phyloP scores from a whole-genome alignment of 345 rosid genomes.

The Acer yangbiense region DNA sequence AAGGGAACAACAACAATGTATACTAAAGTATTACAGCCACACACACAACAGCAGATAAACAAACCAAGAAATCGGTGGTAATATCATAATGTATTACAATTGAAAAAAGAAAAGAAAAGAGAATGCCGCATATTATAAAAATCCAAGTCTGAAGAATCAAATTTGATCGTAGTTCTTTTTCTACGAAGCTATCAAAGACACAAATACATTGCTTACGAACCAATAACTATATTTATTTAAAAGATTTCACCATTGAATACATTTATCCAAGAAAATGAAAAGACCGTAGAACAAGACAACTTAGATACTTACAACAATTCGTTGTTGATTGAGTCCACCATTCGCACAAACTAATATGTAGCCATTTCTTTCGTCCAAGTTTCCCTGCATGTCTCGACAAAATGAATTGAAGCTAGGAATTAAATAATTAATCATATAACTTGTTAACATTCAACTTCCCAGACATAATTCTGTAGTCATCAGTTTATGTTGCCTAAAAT shows the following conservation, averaged over 20 bases:
- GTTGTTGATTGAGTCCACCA: constrained; percentile 94
- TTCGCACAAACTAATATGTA: constrained; percentile 81
- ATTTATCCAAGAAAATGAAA: no score
- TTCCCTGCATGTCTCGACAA: no score
- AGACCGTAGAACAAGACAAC: neutral
- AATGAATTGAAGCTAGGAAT: no score
- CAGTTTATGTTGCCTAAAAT: no score
- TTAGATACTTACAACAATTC: constrained; percentile 79
- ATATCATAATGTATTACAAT: neutral
- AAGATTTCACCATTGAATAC: no score
- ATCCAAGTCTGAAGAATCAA: neutral
- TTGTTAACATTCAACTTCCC: no score
- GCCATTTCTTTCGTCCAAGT: constrained; percentile 43
- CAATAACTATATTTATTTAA: neutral
- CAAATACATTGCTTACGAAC: neutral
- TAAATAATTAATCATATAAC: no score
- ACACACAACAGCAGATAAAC: no score
- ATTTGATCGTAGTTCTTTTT: neutral
- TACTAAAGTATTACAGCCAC: no score
- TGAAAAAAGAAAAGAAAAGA: neutral
- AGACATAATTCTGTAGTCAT: no score
- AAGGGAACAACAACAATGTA: no score
- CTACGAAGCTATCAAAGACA: neutral
- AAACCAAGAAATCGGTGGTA: no score
- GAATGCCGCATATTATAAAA: neutral